These are phyloP conservation scores for Acacia melanoxylon DNA, from an alignment of 306 rosid species.

Conservation along the genomic window DNA sequence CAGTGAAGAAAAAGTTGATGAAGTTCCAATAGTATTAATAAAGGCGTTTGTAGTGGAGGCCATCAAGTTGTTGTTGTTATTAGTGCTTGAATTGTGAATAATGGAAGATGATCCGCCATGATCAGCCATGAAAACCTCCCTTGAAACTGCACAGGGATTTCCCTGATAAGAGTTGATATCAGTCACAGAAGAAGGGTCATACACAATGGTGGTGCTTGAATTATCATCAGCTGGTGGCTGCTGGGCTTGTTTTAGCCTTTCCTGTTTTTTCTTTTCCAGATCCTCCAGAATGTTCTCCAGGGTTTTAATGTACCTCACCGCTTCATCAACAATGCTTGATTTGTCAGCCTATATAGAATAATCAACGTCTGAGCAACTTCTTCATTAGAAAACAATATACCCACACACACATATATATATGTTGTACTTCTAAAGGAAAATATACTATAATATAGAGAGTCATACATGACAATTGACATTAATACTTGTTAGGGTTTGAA, in stretches of 20 bases:
- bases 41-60: not conserved
- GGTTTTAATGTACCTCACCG: slow-evolving; percentile 51
- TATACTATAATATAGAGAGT: not conserved
- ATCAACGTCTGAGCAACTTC: not conserved
- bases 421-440: not conserved
- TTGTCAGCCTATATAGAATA: slow-evolving; percentile 51
- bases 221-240: not conserved
- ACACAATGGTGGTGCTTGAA: not conserved
- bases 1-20: not conserved
- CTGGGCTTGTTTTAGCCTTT: slow-evolving; percentile 28
- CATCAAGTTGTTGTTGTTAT: not conserved
- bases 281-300: slow-evolving; percentile 43
- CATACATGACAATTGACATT: not conserved
- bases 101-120: slow-evolving; percentile 34
- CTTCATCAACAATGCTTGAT: slow-evolving; percentile 72
- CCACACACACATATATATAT: too few relatives aligned
- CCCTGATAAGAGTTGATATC: not conserved
- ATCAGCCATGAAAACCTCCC: slow-evolving; percentile 41
- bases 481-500: not conserved
- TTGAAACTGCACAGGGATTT: slow-evolving; percentile 25
- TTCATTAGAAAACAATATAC: not conserved
- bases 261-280: slow-evolving; percentile 54
- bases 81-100: not conserved
- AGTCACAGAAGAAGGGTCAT: not conserved
- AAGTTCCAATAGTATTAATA: not conserved